Conservation (phyloP, 257 asterid species). For the Solanum piurae region DNA sequence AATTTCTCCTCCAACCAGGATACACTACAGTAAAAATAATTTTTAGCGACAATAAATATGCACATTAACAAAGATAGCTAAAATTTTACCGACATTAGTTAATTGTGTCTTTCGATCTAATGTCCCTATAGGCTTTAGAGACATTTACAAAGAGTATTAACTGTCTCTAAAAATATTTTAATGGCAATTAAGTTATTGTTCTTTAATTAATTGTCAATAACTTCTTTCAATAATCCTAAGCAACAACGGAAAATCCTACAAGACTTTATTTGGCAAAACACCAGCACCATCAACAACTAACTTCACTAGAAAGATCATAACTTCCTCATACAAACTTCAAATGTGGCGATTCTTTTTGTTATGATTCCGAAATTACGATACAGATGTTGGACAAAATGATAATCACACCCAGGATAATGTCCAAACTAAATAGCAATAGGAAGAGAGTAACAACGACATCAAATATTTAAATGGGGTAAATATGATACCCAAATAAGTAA, state of each 20-base stretch:
- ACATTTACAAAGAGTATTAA: neutral
- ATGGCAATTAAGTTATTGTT: too few species aligned
- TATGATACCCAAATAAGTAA: too few species aligned
- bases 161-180: neutral
- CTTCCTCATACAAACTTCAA: neutral
- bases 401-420: too few species aligned
- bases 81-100: too few species aligned
- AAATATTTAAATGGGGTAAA: too few species aligned
- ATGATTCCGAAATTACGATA: neutral
- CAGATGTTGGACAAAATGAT: neutral
- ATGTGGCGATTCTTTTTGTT: neutral
- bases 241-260: neutral
- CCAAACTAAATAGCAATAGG: too few species aligned
- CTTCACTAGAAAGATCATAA: neutral
- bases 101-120: neutral
- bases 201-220: neutral
- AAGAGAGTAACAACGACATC: too few species aligned
- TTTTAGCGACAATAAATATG: too few species aligned
- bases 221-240: neutral
- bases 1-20: too few species aligned
- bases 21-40: neutral
- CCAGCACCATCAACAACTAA: neutral
- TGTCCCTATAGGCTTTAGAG: neutral
- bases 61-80: neutral
- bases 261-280: neutral